phyloP scores from a whole-genome alignment of 768 basidiomycete species.

The Rhodotorula diobovata region DNA sequence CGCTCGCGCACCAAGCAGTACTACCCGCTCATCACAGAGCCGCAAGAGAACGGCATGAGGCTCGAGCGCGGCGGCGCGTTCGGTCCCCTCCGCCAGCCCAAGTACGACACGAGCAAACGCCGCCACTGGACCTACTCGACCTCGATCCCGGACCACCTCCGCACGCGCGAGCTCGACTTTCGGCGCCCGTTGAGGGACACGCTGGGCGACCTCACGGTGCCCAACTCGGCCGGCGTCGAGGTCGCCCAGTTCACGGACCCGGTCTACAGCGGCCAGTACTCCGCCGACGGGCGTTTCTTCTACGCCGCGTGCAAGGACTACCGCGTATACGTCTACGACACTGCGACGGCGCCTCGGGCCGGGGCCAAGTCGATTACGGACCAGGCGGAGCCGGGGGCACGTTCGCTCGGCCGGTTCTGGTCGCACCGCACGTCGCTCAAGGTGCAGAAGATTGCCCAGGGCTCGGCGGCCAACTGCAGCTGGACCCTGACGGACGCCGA shows the following conservation, averaged over 20 bases:
- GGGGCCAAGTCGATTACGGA: constrained; percentile 30
- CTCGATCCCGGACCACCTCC: constrained; percentile 7
- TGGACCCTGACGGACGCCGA: constrained; percentile 85
- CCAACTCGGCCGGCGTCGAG: constrained; percentile 73
- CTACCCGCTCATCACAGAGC: constrained; percentile 24
- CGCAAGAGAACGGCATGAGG: constrained; percentile 54
- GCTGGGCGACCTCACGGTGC: constrained; percentile 53
- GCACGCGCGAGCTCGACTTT: constrained; percentile 20
- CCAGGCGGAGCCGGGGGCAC: constrained; percentile 7
- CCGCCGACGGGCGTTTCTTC: constrained; percentile 68
- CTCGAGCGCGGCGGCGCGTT: constrained; percentile 75
- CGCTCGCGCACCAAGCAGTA: constrained; percentile 20
- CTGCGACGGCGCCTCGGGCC: constrained; percentile 52
- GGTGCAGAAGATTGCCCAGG: constrained; percentile 50
- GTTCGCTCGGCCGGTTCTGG: constrained; percentile 41
- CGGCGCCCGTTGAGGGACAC: background rate
- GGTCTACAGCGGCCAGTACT: constrained; percentile 81
- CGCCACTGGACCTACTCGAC: background rate
- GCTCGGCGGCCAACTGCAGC: constrained; percentile 48
- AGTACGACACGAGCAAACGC: constrained; percentile 1
- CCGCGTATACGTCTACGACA: constrained; percentile 80
- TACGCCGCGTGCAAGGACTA: constrained; percentile 67
- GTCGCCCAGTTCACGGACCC: constrained; percentile 59
- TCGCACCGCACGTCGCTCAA: constrained; percentile 55
- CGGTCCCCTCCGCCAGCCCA: background rate